A percentile compares a stretch with the other conserved stretches of the same genome.
Evolutionary conservation across 169 alveolate genomes (phyloP).

Genomic region (Eimeria necatrix): DNA sequence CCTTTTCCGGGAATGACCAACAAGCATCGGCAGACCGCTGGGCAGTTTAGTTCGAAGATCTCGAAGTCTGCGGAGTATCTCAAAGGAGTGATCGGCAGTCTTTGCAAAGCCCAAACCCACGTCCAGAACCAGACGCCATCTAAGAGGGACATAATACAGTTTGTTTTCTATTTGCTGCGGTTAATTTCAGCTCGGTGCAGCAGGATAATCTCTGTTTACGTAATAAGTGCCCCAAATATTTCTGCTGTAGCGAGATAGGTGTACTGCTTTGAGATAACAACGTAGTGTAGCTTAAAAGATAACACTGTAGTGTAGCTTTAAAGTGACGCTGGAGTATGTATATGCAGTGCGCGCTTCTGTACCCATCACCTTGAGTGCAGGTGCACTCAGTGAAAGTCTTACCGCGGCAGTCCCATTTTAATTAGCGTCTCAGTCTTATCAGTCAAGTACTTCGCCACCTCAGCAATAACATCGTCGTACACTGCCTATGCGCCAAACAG

Average conservation of each 20-base stretch:
- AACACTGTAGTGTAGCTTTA: background rate
- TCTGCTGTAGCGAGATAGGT: too few species aligned
- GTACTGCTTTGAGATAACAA: background rate
- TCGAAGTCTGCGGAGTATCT: background rate
- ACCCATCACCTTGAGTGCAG: too few species aligned
- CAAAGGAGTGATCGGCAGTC: constrained; percentile 48
- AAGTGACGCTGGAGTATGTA: background rate
- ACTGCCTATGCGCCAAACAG: background rate
- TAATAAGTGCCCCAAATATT: too few species aligned
- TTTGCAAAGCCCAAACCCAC: constrained; percentile 79
- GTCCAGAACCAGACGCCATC: constrained; percentile 76
- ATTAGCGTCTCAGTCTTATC: background rate
- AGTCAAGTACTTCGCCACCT: background rate
- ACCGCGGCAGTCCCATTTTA: constrained; percentile 64
- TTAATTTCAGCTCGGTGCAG: too few species aligned
- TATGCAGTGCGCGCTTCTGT: background rate
- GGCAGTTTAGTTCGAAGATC: constrained; percentile 38
- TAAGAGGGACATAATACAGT: background rate
- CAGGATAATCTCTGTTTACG: too few species aligned
- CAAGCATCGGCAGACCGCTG: constrained; percentile 70
- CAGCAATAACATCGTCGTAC: constrained; percentile 19
- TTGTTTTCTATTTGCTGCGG: too few species aligned
- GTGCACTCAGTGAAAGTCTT: background rate
- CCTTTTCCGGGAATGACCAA: constrained; percentile 76
- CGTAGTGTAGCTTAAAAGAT: background rate